A percentile compares a stretch with the other conserved stretches of the same genome.
Conservation (phyloP, 2,329 filamentous ascomycete genomes). For the Aspergillus costaricaensis region DNA sequence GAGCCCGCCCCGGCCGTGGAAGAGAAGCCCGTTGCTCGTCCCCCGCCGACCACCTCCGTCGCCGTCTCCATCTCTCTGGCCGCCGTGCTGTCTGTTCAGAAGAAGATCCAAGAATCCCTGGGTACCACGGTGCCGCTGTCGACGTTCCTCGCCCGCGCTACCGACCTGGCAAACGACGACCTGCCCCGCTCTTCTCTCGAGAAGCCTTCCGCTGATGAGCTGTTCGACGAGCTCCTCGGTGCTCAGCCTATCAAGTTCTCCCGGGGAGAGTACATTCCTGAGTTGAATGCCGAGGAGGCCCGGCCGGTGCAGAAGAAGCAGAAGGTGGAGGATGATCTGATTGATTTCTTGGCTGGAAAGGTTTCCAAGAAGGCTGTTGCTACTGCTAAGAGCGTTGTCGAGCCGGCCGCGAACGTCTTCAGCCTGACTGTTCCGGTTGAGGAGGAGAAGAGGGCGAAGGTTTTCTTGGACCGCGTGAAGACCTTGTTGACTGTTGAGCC, state of each 20-base stretch:
- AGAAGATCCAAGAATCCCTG: slow-evolving; percentile 73
- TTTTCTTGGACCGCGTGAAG: slow-evolving; percentile 87
- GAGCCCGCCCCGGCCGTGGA: slow-evolving; percentile 43
- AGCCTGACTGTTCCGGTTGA: slow-evolving; percentile 74
- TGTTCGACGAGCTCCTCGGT: slow-evolving; percentile 88
- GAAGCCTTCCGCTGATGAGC: slow-evolving; percentile 72
- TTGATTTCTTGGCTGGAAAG: slow-evolving; percentile 72
- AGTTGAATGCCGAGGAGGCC: slow-evolving; percentile 56
- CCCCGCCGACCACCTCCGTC: slow-evolving; percentile 48
- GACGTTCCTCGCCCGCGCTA: slow-evolving; percentile 81
- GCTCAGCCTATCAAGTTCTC: slow-evolving; percentile 44
- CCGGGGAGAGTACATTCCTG: slow-evolving; percentile 69
- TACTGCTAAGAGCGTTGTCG: slow-evolving; percentile 39
- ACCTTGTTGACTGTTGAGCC: slow-evolving; percentile 77
- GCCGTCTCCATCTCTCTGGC: slow-evolving; percentile 76
- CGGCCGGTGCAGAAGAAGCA: slow-evolving; percentile 40
- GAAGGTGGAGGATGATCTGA: slow-evolving; percentile 65
- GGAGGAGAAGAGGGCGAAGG: slow-evolving; percentile 77
- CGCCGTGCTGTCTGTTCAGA: slow-evolving; percentile 77
- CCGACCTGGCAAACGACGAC: slow-evolving; percentile 83
- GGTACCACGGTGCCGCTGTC: slow-evolving; percentile 81
- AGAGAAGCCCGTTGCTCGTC: slow-evolving; percentile 29
- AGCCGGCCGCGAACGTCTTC: slow-evolving; percentile 70
- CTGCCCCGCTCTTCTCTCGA: slow-evolving; percentile 68
- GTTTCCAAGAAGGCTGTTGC: slow-evolving; percentile 33